These are phyloP conservation scores for Proliferodiscus dingleyae DNA, from an alignment of 2,329 filamentous ascomycete genomes.

Conservation along the genomic window DNA sequence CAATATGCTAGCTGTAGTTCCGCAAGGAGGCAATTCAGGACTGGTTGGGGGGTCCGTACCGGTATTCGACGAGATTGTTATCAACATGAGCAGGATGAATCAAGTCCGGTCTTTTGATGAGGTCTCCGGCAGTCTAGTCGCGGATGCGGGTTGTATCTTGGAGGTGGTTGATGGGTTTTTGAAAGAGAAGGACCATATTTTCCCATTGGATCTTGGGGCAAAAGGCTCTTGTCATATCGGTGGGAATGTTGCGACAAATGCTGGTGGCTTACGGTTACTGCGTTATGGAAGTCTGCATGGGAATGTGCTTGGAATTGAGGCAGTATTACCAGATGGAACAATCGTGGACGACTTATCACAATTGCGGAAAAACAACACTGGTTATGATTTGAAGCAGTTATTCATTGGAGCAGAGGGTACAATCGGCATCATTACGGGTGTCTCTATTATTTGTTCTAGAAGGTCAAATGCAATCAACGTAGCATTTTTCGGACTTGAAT, in stretches of 20 bases:
- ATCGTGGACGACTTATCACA: slow-evolving; percentile 83
- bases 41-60: slow-evolving; percentile 93
- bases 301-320: slow-evolving; percentile 86
- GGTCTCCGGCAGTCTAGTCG: slow-evolving; percentile 83
- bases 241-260: slow-evolving; percentile 93
- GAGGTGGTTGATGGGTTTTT: slow-evolving; percentile 85
- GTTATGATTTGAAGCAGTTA: slow-evolving; percentile 93
- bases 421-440: slow-evolving; percentile 85
- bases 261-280: slow-evolving; percentile 82
- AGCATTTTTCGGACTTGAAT: slow-evolving; percentile 86
- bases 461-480: slow-evolving; percentile 87
- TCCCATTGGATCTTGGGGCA: slow-evolving; percentile 93
- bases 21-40: slow-evolving; percentile 95
- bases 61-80: slow-evolving; percentile 96
- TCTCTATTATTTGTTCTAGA: slow-evolving; percentile 86
- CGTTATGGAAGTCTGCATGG: slow-evolving; percentile 94
- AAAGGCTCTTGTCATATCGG: slow-evolving; percentile 97
- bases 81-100: slow-evolving; percentile 89
- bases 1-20: slow-evolving; percentile 85
- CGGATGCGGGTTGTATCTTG: slow-evolving; percentile 85
- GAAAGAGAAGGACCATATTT: slow-evolving; percentile 78
- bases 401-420: slow-evolving; percentile 96
- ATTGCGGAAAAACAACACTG: slow-evolving; percentile 96
- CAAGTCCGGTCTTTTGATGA: slow-evolving; percentile 87
- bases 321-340: slow-evolving; percentile 88